A percentile compares a stretch with the other conserved stretches of the same genome.
phyloP scores from a whole-genome alignment of 2,329 filamentous ascomycete genomes.

The Paraphoma sp. region DNA sequence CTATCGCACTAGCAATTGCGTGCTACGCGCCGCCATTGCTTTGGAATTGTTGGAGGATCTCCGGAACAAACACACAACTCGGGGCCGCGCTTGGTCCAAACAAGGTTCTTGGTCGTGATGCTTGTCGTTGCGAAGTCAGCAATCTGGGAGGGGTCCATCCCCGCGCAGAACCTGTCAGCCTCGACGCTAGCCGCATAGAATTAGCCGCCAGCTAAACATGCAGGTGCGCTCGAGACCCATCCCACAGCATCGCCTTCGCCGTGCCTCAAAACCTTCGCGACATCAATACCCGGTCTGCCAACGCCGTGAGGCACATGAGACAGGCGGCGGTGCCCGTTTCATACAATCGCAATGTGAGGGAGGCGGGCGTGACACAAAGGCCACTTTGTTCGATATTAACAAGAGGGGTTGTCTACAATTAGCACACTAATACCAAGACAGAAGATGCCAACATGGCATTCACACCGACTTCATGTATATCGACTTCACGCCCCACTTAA shows the following conservation, averaged over 20 bases:
- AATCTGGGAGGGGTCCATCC: neutral
- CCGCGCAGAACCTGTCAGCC: neutral
- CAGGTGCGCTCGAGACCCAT: neutral
- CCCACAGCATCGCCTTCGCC: neutral
- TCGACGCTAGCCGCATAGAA: neutral
- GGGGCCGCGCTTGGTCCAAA: neutral
- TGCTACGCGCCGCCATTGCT: neutral
- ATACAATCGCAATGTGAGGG: neutral
- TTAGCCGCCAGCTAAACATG: neutral
- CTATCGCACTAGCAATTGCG: neutral
- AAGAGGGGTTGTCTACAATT: neutral
- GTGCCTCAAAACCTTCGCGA: neutral
- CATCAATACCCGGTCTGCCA: neutral
- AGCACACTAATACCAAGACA: neutral
- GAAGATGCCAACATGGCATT: conserved; percentile 21
- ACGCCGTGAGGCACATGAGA: neutral
- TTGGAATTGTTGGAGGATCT: neutral
- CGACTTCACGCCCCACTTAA: conserved; percentile 5
- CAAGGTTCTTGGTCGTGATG: neutral
- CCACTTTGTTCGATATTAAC: conserved; percentile 6
- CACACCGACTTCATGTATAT: conserved; percentile 12
- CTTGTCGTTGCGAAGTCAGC: neutral
- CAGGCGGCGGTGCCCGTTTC: neutral
- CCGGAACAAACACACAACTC: neutral
- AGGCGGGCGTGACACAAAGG: conserved; percentile 2